Evolutionary conservation across 352 stramenopile genomes (phyloP).

Genomic region (Pythium guiyangense): DNA sequence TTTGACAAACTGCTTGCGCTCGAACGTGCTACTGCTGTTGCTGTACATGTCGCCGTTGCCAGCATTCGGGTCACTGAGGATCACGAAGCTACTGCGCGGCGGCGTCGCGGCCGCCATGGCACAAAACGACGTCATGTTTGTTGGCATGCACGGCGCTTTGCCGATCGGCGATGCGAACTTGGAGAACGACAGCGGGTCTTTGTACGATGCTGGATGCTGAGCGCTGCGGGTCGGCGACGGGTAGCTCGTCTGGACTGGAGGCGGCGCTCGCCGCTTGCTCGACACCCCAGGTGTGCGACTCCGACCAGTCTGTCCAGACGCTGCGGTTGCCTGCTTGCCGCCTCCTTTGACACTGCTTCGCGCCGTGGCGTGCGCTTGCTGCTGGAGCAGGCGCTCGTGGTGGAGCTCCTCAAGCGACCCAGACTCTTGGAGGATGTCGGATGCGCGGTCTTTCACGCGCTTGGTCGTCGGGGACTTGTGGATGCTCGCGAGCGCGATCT

Average conservation of each 20-base stretch:
- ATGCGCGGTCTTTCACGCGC: slow-evolving; percentile 33
- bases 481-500: slow-evolving; percentile 53
- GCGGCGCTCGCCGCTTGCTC: slow-evolving; percentile 25
- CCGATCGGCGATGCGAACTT: slow-evolving; percentile 43
- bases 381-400: slow-evolving; percentile 11
- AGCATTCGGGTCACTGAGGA: slow-evolving; percentile 22
- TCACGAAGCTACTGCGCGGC: slow-evolving; percentile 36
- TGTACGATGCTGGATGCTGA: slow-evolving; percentile 6
- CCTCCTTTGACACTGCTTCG: not conserved
- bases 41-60: slow-evolving; percentile 2
- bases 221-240: slow-evolving; percentile 5
- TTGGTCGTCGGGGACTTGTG: slow-evolving; percentile 19
- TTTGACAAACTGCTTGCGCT: slow-evolving; percentile 33
- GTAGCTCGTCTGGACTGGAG: not conserved
- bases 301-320: not conserved
- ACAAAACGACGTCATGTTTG: slow-evolving; percentile 25
- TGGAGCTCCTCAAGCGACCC: slow-evolving; percentile 29
- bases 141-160: slow-evolving; percentile 30
- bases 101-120: slow-evolving; percentile 10
- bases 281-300: slow-evolving; percentile 2
- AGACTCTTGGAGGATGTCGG: slow-evolving; percentile 38
- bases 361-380: not conserved
- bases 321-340: not conserved
- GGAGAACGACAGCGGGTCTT: slow-evolving; percentile 31
- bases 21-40: slow-evolving; percentile 6